phyloP scores from a whole-genome alignment of 495 filamentous ascomycete genomes.

The Podospora appendiculata region DNA sequence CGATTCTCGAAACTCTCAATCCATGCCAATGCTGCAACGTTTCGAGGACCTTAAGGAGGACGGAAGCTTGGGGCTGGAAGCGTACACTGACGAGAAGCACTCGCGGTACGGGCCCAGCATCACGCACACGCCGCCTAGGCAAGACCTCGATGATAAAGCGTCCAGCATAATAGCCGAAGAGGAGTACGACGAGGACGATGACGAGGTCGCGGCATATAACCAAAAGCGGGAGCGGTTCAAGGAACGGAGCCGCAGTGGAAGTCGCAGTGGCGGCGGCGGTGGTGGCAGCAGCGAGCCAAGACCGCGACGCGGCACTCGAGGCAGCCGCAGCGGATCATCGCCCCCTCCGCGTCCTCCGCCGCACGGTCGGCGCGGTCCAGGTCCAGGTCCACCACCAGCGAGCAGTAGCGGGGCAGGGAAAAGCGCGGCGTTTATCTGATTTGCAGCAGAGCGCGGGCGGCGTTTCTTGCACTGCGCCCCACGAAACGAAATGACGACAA shows the following conservation, averaged over 20 bases:
- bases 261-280: not conserved
- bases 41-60: conserved; percentile 29
- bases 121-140: conserved; percentile 20
- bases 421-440: conserved; percentile 8
- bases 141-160: conserved; percentile 3
- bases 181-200: not conserved
- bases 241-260: not conserved
- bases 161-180: not conserved
- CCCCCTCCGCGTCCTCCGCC: not conserved
- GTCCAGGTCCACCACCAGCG: not conserved
- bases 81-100: conserved; percentile 27
- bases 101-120: conserved; percentile 34
- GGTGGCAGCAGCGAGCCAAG: too few species aligned
- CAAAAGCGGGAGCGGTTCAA: not conserved
- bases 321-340: not conserved
- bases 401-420: not conserved
- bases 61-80: conserved; percentile 22
- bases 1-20: conserved; percentile 46
- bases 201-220: not conserved
- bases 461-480: too few species aligned
- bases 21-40: conserved; percentile 30
- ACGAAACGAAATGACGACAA: too few species aligned
- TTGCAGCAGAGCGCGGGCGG: too few species aligned
- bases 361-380: not conserved
- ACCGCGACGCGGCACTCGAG: too few species aligned